Base-by-base conservation (phyloP, 2,329 filamentous ascomycete genomes). In the Fusarium sublunatum region DNA sequence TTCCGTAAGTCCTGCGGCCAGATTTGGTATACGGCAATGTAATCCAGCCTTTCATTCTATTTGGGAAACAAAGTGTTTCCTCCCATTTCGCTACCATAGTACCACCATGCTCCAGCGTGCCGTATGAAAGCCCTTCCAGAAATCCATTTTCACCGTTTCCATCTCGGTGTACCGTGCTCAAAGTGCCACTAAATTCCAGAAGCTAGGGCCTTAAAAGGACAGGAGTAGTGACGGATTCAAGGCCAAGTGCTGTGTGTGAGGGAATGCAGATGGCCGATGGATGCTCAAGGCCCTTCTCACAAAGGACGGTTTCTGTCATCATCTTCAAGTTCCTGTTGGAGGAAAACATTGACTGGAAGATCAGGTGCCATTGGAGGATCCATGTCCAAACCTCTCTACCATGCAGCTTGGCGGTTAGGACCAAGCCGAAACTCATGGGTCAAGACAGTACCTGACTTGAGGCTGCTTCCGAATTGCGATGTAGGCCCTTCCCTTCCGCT, bases 281-380 rank as follows among this genome's bases (percentile, higher is more conserved):
- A 2, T 5, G 15, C 15, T 11, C 1, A 6, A 25, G 36, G 36
- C 5, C 19, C 19, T 19, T 39, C 36, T 4, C 9, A 11, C 15
- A 39, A 15, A 10, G 19, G 15, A 19, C 35, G 13, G 10, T 49
- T 41, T 1, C 13, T 15, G 2, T 26, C 19, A 19, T 26, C 19
- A 19, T 42, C 26, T 11, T 34, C 3, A 3, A 50, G 29, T 1
- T 38, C 47, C 0, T 3, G 28, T 3, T 24, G 9, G 12, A 40
- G 2, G 25, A 9, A 48, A 0, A 2, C 19, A 2, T n/a, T 6
- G 0, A 6, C 5, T 0, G 19, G 7, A 2, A 13, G 35, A 7
- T 0, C 35, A 5, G n/a, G 2, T 12, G n/a, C n/a, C 13, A 34
- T 7, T 5, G 10, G n/a, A 19, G 3, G 34, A 5, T 7, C 34